Evolutionary conservation across 2,329 filamentous ascomycete genomes (phyloP), one percentile per base, ranked within the genome.

Genomic region (Aureobasidium lini): DNA sequence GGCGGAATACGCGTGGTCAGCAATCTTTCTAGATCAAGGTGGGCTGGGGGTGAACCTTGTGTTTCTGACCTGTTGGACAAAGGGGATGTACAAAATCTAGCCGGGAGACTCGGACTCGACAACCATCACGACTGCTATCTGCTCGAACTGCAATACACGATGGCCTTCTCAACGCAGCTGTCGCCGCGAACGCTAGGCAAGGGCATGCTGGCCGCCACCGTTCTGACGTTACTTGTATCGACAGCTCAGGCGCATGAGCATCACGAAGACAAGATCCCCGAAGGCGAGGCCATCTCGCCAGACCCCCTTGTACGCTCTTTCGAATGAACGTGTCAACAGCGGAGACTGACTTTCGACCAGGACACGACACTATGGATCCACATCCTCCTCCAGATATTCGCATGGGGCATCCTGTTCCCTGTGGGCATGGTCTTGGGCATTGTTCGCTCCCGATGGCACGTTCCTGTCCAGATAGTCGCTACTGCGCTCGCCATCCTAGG

Each of bases 341-440:
- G 42, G 48, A 29, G 11, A 36, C 62, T 63, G 34, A 63, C 62
- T 23, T n/a, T 23, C 23, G 4, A 2, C 7, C 66, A 83, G 79
- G 94, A 97, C 72, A 81, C 86, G 43, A 90, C 85, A 68, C 75
- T 99, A 83, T 99, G 94, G 94, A 81, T 87, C 66, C 94, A 99
- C 75, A 97, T 99, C 69, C 81, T 96, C 62, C 74, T 95, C 47
- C 92, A 96, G 80, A 87, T 86, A 72, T 70, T 94, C 61, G 85
- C 91, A 60, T 97, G 95, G 79, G 94, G 94, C 62, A 80, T 99
- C 66, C 83, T 97, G 61, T 97, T 96, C 69, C 94, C 94, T 10
- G 81, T 90, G 15, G 94, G 94, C 67, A 97, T 99, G 93, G 91
- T 97, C 43, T 79, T 96, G 16, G 93, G 93, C 61, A 92, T 99